Evolutionary conservation across 2,329 filamentous ascomycete species (phyloP), one percentile per base, ranked within the genome.

Genomic region (Hypomyces rosellus): DNA sequence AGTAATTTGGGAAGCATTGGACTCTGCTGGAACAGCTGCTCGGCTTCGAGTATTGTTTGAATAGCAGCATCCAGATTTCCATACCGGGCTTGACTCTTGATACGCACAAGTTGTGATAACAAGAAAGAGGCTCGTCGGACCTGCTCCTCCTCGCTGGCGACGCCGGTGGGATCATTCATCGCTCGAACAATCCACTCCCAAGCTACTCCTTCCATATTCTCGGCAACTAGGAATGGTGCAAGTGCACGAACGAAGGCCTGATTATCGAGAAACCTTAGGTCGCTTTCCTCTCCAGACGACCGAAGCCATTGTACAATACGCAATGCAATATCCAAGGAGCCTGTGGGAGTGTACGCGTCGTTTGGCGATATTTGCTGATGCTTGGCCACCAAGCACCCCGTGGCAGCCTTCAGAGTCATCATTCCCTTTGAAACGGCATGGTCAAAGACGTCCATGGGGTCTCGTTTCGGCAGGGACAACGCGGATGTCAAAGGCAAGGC

Each of bases 401-500:
- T 73, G 0, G 80, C 80, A 1, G 76, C 72, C 37, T 69, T 67
- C 1, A 73, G 60, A 4, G 71, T 81, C 79, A 83, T 81, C 57
- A 82, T 69, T 36, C 78, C 78, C 58, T 70, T 72, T 12, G 75
- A 70, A 2, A 78, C 77, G 15, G 78, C 80, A 50, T 73, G 69
- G 54, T 80, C 73, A 52, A 83, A 83, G 3, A 82, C 71, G 37
- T 76, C 70, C 67, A 79, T 75, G 3, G 75, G 77, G 40, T 76
- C 72, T 30, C 66, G 63, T 45, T 62, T 60, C n/a, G 58, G 53
- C 3, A 39, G 22, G 22, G 47, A 43, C 34, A 54, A 33, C 7
- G 20, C 34, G 1, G 58, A 55, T 15, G 51, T 51, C 30, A 60
- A 51, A 13, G 55, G 55, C 12, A 58, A 52, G n/a, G 53, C 50